Percentiles rank a stretch among this genome's conserved stretches.
phyloP scores from a whole-genome alignment of 2,329 filamentous ascomycete genomes.

The Whalleya microplaca region DNA sequence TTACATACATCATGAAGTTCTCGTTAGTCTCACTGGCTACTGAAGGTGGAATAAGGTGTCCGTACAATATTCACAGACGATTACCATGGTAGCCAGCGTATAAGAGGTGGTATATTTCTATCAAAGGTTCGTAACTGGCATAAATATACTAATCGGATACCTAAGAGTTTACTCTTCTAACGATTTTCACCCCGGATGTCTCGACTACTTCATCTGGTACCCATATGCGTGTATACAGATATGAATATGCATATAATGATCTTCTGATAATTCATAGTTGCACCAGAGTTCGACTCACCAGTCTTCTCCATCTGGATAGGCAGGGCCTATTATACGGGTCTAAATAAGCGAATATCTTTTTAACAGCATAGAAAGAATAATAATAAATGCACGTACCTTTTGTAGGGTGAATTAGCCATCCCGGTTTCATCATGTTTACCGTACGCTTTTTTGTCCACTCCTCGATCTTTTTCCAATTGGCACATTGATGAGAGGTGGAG shows the following conservation, averaged over 20 bases:
- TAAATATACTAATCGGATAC: too few relatives aligned
- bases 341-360: not conserved
- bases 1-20: too few relatives aligned
- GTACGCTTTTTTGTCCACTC: constrained; percentile 2
- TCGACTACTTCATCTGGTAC: too few relatives aligned
- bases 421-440: constrained; percentile 7
- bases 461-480: constrained; percentile 6
- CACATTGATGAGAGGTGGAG: constrained; percentile 2
- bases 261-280: not conserved
- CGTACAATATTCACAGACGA: too few relatives aligned
- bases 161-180: too few relatives aligned
- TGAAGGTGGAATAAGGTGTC: too few relatives aligned
- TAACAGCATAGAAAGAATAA: not conserved
- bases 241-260: not conserved
- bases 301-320: not conserved
- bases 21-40: too few relatives aligned
- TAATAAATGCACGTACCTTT: not conserved
- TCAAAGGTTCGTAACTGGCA: too few relatives aligned
- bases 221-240: not conserved
- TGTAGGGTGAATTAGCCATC: constrained; percentile 3
- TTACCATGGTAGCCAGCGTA: too few relatives aligned
- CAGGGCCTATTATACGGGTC: not conserved
- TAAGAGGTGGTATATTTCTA: too few relatives aligned
- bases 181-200: too few relatives aligned
- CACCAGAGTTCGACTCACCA: not conserved